Conservation (phyloP, 2,329 filamentous ascomycete species). For the Trichoderma sp. region DNA sequence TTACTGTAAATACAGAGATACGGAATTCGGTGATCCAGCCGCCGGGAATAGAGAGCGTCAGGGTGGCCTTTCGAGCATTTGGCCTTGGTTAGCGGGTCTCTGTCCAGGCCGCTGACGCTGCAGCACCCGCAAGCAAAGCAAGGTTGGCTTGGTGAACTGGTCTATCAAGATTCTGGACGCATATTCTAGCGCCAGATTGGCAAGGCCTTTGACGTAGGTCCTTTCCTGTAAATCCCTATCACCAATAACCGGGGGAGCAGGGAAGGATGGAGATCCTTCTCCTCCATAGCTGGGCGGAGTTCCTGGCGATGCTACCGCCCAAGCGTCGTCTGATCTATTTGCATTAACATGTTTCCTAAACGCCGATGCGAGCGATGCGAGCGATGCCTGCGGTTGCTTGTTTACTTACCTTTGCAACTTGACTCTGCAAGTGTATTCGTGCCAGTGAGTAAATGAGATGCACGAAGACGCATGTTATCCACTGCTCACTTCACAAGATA, state of each 20-base stretch:
- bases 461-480: background rate
- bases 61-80: background rate
- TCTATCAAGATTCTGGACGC: background rate
- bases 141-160: background rate
- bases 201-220: background rate
- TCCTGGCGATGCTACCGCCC: background rate
- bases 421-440: background rate
- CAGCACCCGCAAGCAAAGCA: background rate
- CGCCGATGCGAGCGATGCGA: background rate
- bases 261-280: background rate
- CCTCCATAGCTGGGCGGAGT: background rate
- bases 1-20: background rate
- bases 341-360: background rate
- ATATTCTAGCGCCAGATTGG: background rate
- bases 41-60: background rate
- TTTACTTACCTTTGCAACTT: background rate
- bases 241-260: background rate
- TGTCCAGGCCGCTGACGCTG: background rate
- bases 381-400: background rate
- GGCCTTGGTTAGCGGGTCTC: background rate
- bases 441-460: background rate
- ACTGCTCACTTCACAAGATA: background rate
- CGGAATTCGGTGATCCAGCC: constrained; percentile 4
- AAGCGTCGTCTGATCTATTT: background rate
- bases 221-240: background rate